These are phyloP conservation scores for Tuber brumale DNA, from an alignment of 495 filamentous ascomycete genomes.

Conservation along the genomic window DNA sequence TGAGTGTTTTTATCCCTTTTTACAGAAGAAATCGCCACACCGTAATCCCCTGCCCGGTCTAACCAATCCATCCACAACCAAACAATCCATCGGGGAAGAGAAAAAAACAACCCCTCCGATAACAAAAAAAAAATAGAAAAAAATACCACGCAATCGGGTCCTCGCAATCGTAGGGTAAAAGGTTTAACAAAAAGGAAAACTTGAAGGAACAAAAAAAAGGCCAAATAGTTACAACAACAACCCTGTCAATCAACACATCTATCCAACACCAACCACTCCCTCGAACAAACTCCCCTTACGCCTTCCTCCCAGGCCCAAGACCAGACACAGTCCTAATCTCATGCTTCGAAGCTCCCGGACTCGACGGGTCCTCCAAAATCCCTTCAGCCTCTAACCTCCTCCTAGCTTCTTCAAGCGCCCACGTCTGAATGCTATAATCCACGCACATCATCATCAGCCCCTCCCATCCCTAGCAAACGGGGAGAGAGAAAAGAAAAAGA, in stretches of 20 bases:
- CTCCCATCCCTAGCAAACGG: background rate
- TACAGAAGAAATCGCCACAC: background rate
- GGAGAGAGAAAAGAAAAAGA: constrained; percentile 39
- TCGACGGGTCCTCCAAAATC: constrained; percentile 50
- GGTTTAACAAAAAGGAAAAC: background rate
- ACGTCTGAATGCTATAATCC: constrained; percentile 86
- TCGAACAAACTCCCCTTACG: background rate
- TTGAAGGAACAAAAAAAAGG: background rate
- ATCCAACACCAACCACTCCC: background rate
- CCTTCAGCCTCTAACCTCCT: constrained; percentile 90
- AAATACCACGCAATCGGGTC: background rate
- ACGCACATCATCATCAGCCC: constrained; percentile 7
- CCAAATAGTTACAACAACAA: background rate
- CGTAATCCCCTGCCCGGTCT: background rate
- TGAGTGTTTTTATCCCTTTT: background rate
- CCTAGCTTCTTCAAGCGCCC: constrained; percentile 94
- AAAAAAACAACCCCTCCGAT: background rate
- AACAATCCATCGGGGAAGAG: background rate
- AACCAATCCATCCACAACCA: background rate
- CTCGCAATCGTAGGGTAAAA: background rate
- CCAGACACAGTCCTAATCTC: constrained; percentile 3
- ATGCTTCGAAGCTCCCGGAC: background rate
- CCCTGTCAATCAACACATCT: background rate
- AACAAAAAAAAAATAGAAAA: background rate
- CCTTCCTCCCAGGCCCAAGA: background rate